phyloP scores from a whole-genome alignment of 805 yeast species.

The Wickerhamomyces strasburgensis region DNA sequence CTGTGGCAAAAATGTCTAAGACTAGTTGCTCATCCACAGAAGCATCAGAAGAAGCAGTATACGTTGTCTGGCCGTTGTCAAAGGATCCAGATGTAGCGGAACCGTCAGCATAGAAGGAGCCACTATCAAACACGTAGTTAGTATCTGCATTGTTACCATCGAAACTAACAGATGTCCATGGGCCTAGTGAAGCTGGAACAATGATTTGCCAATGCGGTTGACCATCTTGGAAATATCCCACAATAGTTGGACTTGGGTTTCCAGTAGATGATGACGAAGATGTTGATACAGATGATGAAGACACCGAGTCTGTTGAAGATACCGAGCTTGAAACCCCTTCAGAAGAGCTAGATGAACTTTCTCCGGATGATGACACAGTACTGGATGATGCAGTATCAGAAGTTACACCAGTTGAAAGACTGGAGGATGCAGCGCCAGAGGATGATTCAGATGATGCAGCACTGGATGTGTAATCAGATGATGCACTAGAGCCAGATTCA shows the following conservation, averaged over 20 bases:
- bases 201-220: slow-evolving; percentile 19
- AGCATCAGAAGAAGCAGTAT: slow-evolving; percentile 1
- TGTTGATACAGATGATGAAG: slow-evolving; percentile 8
- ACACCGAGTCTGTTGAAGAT: slow-evolving; percentile 2
- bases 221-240: slow-evolving; percentile 17
- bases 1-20: too few species aligned
- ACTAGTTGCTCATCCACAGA: slow-evolving; percentile 1
- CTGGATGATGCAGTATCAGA: too few species aligned
- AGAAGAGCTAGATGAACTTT: too few species aligned
- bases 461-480: too few species aligned
- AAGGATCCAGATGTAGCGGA: slow-evolving; percentile 1
- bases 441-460: too few species aligned
- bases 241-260: slow-evolving; percentile 11
- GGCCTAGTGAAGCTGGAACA: slow-evolving; percentile 17
- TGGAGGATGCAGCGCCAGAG: too few species aligned
- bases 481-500: too few species aligned
- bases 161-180: slow-evolving; percentile 14
- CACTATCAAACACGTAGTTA: slow-evolving; percentile 10
- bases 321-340: too few species aligned
- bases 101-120: slow-evolving; percentile 8
- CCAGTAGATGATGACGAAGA: slow-evolving; percentile 11
- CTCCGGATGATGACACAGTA: too few species aligned
- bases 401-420: too few species aligned
- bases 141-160: slow-evolving; percentile 13
- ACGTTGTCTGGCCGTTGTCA: too few species aligned